phyloP scores from a whole-genome alignment of 192 early-diverging fungal species.

The Coemansia sp. region DNA sequence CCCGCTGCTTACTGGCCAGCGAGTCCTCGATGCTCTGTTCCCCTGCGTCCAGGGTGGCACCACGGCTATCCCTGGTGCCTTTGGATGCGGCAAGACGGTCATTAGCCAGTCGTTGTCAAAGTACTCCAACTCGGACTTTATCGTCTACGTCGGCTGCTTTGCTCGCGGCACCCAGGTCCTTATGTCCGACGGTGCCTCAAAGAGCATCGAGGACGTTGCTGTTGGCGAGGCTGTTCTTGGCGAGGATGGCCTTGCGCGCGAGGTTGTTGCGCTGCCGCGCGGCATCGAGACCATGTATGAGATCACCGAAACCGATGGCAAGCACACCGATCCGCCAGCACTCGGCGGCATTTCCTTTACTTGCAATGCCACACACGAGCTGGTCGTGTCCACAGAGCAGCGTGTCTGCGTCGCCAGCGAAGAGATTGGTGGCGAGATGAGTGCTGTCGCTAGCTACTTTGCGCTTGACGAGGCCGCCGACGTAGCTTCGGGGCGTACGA shows the following conservation, averaged over 20 bases:
- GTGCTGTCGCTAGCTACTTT: slow-evolving; percentile 24
- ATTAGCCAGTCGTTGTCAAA: slow-evolving; percentile 99
- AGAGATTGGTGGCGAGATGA: slow-evolving; percentile 1
- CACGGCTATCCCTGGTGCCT: slow-evolving; percentile 98
- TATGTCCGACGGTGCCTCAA: slow-evolving; percentile 49
- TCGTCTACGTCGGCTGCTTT: slow-evolving; percentile 94
- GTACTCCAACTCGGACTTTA: slow-evolving; percentile 99
- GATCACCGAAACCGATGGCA: slow-evolving; percentile 7
- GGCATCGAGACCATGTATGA: slow-evolving; percentile 45
- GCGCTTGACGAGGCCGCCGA: slow-evolving; percentile 7
- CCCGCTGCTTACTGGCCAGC: slow-evolving; percentile 96
- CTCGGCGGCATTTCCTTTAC: slow-evolving; percentile 17
- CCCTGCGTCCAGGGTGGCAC: slow-evolving; percentile 99
- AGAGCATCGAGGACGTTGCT: slow-evolving; percentile 26
- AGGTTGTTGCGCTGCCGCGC: slow-evolving; percentile 39
- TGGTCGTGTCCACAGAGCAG: slow-evolving; percentile 36
- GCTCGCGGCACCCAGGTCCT: slow-evolving; percentile 58
- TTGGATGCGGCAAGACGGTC: slow-evolving; percentile 99
- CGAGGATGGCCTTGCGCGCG: slow-evolving; percentile 37
- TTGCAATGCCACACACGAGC: slow-evolving; percentile 39
- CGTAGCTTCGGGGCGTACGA: slow-evolving; percentile 2
- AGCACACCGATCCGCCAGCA: neutral
- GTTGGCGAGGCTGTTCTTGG: slow-evolving; percentile 41
- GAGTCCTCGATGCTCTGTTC: slow-evolving; percentile 98
- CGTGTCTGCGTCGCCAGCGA: neutral